Evolutionary conservation across 805 yeast species (phyloP), one percentile per base, ranked within the genome.

Genomic region (Candida sanyiensis): DNA sequence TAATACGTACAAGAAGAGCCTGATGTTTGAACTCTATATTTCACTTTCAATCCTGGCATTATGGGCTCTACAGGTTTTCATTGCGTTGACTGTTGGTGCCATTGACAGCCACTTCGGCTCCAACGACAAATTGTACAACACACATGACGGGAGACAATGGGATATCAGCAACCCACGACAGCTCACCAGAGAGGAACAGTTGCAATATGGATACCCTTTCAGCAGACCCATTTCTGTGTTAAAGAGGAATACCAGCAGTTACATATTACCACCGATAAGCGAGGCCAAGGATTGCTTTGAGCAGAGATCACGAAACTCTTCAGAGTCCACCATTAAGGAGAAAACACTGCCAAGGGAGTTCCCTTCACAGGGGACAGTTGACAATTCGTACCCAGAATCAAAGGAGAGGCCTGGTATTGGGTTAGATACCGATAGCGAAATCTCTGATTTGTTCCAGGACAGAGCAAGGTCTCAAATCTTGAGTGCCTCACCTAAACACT

Each of bases 41-140:
- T 63, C 80, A 0, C 24, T 66, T 4, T 62, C 56, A 0, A 50
- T 81, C 0, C 34, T 78, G 2, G 64, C 59, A 0, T 22, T 73
- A 1, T 81, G 84, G 83, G 2, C 65, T 0, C 5, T 68, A 0
- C 76, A 75, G 45, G 33, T 73, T 3, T 43, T 66, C 0, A 54
- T 69, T 18, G 80, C 72, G 0, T 21, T 54, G 1, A 15, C 56
- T 5, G 37, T 46, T 15, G 36, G 35, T 0, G 24, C 20, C 5
- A 13, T 36, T 19, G 42, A 40, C 19, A 24, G 28, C 19, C 28
- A 19, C 21, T 23, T 28, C 7, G 39, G 31, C n/a, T 19, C 30
- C 7, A 39, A 28, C 26, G 30, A 26, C 1, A 11, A 13, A 4
- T 6, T 24, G 7, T 19, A 26, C 17, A 17, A 11, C 7, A 25